Base-by-base conservation (phyloP, 805 yeast species). In the Monosporozyma servazzii region DNA sequence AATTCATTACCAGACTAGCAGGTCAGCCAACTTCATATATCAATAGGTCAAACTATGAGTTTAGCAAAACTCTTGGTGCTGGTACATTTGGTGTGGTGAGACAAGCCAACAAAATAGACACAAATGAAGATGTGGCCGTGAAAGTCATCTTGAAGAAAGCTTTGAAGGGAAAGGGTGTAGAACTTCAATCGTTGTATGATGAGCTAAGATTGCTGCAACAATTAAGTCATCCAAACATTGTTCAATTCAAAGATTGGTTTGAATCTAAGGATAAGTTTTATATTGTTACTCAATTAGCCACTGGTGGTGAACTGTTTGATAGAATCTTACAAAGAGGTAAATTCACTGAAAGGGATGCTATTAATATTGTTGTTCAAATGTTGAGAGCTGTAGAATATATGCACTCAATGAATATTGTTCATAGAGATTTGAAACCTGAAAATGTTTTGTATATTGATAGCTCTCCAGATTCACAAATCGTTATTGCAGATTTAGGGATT, bases 251-350 rank as follows among this genome's bases (percentile, higher is more conserved):
- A 49, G 96, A 89, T 66, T 91, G 96, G 91, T 91, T 91, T 65
- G 97, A 91, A 71, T 80, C 88, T 29, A 85, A 80, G 66, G 96
- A 89, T 60, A 91, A 91, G 71, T 89, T 87, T 68, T 91, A 88
- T 64, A 84, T 91, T 53, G 96, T 88, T 18, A 91, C 97, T 2
- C 96, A 91, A 67, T 73, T 91, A 62, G 97, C 97, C 23, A 84
- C 89, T 1, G 99, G 99, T 30, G 99, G 99, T 48, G 99, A 91
- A 67, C 71, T 91, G 52, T 91, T 91, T 64, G 96, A 90, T 55
- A 73, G 97, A 50, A 88, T 91, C 55, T 77, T 89, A 41, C 73
- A 80, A 47, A 74, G 82, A 60, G 96, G 97, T 13, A 77, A 82
- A 51, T 91, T 88, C 68, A 87, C 96, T 5, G 99, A 91, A 66